A percentile compares a stretch with the other conserved stretches of the same genome.
Evolutionary conservation across 805 yeast genomes (phyloP).

Genomic region (Lipomyces orientalis): DNA sequence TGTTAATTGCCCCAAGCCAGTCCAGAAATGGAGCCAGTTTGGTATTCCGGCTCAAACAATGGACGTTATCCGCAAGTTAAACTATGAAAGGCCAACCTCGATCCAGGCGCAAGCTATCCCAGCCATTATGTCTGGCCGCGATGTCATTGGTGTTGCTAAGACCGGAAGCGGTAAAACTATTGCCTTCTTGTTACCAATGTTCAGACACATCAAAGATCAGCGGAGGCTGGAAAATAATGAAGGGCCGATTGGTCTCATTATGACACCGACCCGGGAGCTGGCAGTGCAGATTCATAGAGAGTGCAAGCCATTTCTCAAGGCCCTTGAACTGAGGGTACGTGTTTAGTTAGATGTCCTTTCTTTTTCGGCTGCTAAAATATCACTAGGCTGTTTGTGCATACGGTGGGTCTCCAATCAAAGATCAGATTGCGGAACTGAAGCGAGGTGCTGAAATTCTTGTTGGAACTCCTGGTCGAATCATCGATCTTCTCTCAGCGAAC

Average conservation of each 20-base stretch:
- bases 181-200: slow-evolving; percentile 81
- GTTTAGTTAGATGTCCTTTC: background rate
- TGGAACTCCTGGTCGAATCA: slow-evolving; percentile 94
- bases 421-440: slow-evolving; percentile 79
- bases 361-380: background rate
- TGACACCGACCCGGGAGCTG: slow-evolving; percentile 92
- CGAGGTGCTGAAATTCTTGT: slow-evolving; percentile 80
- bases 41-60: slow-evolving; percentile 71
- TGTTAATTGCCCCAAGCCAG: slow-evolving; percentile 62
- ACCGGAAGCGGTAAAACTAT: slow-evolving; percentile 97
- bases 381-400: slow-evolving; percentile 72
- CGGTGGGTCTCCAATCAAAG: slow-evolving; percentile 85
- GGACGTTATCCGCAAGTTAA: slow-evolving; percentile 56
- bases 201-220: slow-evolving; percentile 83
- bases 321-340: slow-evolving; percentile 50
- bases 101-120: slow-evolving; percentile 93
- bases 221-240: slow-evolving; percentile 54
- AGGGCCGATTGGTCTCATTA: slow-evolving; percentile 78
- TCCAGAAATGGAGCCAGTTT: slow-evolving; percentile 77
- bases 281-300: slow-evolving; percentile 83
- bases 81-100: slow-evolving; percentile 73
- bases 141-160: slow-evolving; percentile 91
- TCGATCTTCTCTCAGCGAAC: slow-evolving; percentile 85
- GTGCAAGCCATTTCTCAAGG: slow-evolving; percentile 60
- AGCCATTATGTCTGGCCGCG: slow-evolving; percentile 85